Evolutionary conservation across 208 protist species (phyloP).

Genomic region (Leptomonas pyrrhocoris): DNA sequence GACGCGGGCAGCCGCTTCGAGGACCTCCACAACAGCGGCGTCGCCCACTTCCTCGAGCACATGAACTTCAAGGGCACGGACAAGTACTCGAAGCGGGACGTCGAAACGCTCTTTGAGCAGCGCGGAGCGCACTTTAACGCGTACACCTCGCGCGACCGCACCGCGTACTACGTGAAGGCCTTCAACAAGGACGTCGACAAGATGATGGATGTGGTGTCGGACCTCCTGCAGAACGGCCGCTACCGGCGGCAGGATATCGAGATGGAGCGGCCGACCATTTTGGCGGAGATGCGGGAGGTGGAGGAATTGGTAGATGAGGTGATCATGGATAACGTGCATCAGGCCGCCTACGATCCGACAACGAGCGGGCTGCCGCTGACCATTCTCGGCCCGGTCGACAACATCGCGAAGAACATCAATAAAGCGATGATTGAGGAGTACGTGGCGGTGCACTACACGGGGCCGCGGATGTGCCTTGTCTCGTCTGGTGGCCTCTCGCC

Average conservation of each 20-base stretch:
- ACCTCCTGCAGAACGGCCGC: conserved; percentile 96
- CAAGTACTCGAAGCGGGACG: conserved; percentile 86
- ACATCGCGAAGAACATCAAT: conserved; percentile 94
- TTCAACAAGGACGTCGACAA: conserved; percentile 94
- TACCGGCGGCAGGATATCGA: conserved; percentile 89
- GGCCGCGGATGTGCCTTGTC: conserved; percentile 96
- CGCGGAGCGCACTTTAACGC: conserved; percentile 98
- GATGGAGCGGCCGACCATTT: conserved; percentile 95
- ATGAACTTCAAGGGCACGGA: conserved; percentile 98
- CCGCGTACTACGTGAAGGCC: conserved; percentile 96
- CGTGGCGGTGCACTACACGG: conserved; percentile 96
- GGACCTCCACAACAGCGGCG: conserved; percentile 96
- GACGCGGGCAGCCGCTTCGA: conserved; percentile 97
- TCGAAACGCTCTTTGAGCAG: conserved; percentile 96
- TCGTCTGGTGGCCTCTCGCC: conserved; percentile 96
- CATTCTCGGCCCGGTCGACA: conserved; percentile 97
- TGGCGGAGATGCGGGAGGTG: conserved; percentile 97
- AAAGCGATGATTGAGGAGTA: conserved; percentile 91
- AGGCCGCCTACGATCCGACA: conserved; percentile 92
- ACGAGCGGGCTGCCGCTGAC: conserved; percentile 93
- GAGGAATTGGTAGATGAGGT: conserved; percentile 95
- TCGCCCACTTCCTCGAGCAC: conserved; percentile 99
- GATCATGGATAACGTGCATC: conserved; percentile 97
- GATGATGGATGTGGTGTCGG: conserved; percentile 96
- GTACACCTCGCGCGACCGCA: conserved; percentile 98